A percentile compares a stretch with the other conserved stretches of the same genome.
Conservation (phyloP, 2,329 filamentous ascomycete genomes). For the Fusarium circinatum region DNA sequence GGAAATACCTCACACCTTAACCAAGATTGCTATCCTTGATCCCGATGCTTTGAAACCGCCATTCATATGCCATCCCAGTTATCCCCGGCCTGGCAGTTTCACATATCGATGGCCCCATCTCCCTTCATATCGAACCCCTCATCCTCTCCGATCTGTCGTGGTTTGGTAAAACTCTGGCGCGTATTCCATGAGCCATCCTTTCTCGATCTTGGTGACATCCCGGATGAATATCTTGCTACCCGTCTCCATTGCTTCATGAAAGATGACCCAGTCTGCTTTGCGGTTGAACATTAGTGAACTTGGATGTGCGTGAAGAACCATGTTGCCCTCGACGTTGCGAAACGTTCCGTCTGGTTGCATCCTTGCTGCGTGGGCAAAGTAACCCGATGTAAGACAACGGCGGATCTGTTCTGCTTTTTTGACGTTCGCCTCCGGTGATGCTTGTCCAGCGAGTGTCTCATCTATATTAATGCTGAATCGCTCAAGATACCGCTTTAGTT, state of each 20-base stretch:
- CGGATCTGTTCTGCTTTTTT: constrained; percentile 77
- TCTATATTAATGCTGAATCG: constrained; percentile 79
- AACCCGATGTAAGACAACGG: constrained; percentile 87
- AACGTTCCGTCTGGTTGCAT: constrained; percentile 96
- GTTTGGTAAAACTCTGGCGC: constrained; percentile 84
- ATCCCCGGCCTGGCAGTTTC: constrained; percentile 35
- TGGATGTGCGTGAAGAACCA: constrained; percentile 86
- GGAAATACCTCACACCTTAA: constrained; percentile 33
- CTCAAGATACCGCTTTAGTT: constrained; percentile 88
- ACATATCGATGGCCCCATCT: constrained; percentile 13
- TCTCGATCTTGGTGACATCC: constrained; percentile 93
- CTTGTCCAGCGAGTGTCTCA: constrained; percentile 64
- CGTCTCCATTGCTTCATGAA: constrained; percentile 92
- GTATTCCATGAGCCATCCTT: constrained; percentile 90
- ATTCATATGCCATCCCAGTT: constrained; percentile 23
- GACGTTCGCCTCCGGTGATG: constrained; percentile 44
- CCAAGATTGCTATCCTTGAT: constrained; percentile 20
- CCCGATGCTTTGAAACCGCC: constrained; percentile 32
- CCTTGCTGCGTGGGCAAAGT: constrained; percentile 90
- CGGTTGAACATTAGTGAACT: constrained; percentile 95
- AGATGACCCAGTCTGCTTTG: constrained; percentile 96
- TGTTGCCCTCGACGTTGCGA: constrained; percentile 82
- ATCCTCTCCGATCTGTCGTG: constrained; percentile 47
- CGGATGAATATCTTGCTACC: constrained; percentile 88
- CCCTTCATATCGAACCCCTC: constrained; percentile 20